phyloP scores from a whole-genome alignment of 805 yeast species.

The Tetrapisispora arboricola region DNA sequence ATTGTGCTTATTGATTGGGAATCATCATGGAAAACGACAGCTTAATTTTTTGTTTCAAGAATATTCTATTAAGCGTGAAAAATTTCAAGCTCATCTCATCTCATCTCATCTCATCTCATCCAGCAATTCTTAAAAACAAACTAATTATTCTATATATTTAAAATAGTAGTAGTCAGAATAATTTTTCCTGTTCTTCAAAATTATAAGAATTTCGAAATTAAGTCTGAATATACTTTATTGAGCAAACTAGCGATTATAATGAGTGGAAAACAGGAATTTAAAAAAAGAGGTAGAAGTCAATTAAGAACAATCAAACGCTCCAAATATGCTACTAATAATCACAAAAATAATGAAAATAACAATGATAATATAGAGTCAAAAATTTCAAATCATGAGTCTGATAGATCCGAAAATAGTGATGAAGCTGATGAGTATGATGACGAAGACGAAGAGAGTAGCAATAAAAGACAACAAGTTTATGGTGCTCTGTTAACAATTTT shows the following conservation, averaged over 20 bases:
- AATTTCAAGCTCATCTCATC: neutral
- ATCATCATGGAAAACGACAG: neutral
- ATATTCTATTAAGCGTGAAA: neutral
- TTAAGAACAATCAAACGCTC: conserved; percentile 52
- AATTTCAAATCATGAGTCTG: conserved; percentile 4
- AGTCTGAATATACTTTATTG: too few species aligned
- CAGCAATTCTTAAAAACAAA: too few species aligned
- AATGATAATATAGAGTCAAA: conserved; percentile 6
- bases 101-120: neutral
- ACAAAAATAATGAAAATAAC: conserved; percentile 11
- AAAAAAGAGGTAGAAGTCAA: conserved; percentile 47
- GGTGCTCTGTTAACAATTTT: conserved; percentile 57
- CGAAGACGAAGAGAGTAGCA: conserved; percentile 18
- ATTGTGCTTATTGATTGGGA: too few species aligned
- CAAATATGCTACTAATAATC: conserved; percentile 28
- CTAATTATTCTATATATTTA: too few species aligned
- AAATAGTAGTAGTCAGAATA: too few species aligned
- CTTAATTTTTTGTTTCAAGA: neutral
- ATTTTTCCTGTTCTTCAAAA: too few species aligned
- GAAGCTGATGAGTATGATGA: conserved; percentile 7
- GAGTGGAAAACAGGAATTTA: neutral
- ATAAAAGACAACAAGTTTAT: conserved; percentile 41
- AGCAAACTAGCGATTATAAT: neutral
- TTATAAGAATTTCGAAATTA: too few species aligned
- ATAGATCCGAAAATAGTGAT: conserved; percentile 2